Base-by-base conservation (phyloP, 2,329 filamentous ascomycete species). In the Neopestalotiopsis sp. region DNA sequence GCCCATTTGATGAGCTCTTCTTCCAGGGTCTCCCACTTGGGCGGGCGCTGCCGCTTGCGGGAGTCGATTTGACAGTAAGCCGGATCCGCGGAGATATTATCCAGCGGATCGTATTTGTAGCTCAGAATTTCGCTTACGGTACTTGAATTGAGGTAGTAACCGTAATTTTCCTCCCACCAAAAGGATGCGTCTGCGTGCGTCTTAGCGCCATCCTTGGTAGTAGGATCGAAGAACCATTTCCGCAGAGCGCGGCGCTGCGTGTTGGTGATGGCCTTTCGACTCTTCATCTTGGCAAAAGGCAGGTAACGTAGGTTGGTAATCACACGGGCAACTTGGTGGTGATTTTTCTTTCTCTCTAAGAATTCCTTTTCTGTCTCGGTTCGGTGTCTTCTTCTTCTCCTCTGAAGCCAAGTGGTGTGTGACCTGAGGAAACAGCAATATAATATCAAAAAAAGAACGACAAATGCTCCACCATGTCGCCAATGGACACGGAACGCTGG, bases 1-100 rank as follows among this genome's bases (percentile, higher is more conserved):
- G 59, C 67, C 67, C 67, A 69, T 63, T 69, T 66, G 67, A 69
- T 69, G 38, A 69, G 67, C 52, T 69, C 67, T 45, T 69, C 67
- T 58, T 69, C 67, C 14, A 69, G 67, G 56, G 63, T 63, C 57
- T 66, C 64, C 67, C 67, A 69, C 64, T 69, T 69, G 12, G 67
- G 63, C 57, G 67, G 67, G 17, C 67, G 67, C 58, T 69, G 67
- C 56, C 67, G 56, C 67, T 69, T 69, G 63, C 67, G 67, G 30
- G 67, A 61, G 42, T 62, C 67, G 30, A 56, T 69, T 42, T 69
- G 67, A 63, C 67, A 69, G 63, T 69, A 69, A 13, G 67, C 67
- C 34, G 67, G 67, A 42, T 69, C 63, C 14, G 28, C 32, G 14
- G 57, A 45, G 42, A 52, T 58, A 40, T 58, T 52, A 49, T 69